phyloP scores from a whole-genome alignment of 352 stramenopile genomes.

The Globisporangium paddicum region DNA sequence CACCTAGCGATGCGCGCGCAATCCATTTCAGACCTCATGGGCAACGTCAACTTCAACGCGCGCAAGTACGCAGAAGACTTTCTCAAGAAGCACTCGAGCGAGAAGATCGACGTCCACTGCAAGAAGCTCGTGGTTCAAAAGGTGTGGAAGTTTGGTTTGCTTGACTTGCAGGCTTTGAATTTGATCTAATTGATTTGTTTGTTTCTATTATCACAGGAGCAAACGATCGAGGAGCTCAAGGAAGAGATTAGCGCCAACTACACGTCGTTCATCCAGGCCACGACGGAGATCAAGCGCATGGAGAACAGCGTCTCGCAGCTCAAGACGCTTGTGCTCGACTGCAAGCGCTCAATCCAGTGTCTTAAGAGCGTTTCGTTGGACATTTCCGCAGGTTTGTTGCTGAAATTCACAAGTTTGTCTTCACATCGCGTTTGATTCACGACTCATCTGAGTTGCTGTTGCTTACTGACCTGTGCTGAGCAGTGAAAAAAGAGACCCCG shows the following conservation, averaged over 20 bases:
- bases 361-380: constrained; percentile 52
- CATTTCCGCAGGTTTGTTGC: constrained; percentile 26
- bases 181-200: not conserved
- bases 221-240: constrained; percentile 82
- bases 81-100: constrained; percentile 60
- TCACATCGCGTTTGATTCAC: not conserved
- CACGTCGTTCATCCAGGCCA: constrained; percentile 69
- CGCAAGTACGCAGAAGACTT: constrained; percentile 79
- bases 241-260: constrained; percentile 82
- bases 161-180: not conserved
- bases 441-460: not conserved
- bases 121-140: constrained; percentile 73
- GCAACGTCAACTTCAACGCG: constrained; percentile 54
- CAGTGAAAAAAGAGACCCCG: constrained; percentile 31
- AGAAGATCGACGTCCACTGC: constrained; percentile 77
- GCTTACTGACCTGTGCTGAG: not conserved
- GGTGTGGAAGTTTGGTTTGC: constrained; percentile 14
- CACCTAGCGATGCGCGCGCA: constrained; percentile 59
- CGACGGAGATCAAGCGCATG: constrained; percentile 76
- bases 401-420: not conserved
- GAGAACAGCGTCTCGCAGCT: constrained; percentile 82
- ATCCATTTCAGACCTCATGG: constrained; percentile 81
- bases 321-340: constrained; percentile 69
- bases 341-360: constrained; percentile 58
- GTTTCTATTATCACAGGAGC: constrained; percentile 30